A percentile compares a stretch with the other conserved stretches of the same genome.
These are phyloP conservation scores for Paramyrothecium sp. DNA, from an alignment of 2,329 filamentous ascomycete genomes.

Conservation along the genomic window DNA sequence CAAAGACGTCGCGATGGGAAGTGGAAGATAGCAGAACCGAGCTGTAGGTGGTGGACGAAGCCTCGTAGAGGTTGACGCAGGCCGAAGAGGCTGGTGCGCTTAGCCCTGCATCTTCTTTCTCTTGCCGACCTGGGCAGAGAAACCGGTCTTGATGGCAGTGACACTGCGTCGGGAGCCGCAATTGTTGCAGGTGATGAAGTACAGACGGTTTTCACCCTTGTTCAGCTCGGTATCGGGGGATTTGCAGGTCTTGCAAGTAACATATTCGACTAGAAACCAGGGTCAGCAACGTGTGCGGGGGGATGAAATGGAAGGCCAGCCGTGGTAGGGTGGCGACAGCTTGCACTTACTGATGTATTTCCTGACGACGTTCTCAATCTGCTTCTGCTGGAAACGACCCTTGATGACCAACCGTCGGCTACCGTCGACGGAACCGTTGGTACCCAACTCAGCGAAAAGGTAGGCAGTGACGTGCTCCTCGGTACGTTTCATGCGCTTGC, in stretches of 20 bases:
- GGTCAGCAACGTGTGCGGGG: not conserved
- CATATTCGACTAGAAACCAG: slow-evolving; percentile 72
- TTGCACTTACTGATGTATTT: slow-evolving; percentile 80
- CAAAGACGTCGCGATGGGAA: not conserved
- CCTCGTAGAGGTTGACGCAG: not conserved
- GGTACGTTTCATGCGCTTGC: slow-evolving; percentile 98
- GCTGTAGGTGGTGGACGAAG: slow-evolving; percentile 1
- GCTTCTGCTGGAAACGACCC: slow-evolving; percentile 99
- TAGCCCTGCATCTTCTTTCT: slow-evolving; percentile 91
- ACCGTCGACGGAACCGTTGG: slow-evolving; percentile 91
- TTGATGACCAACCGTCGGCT: slow-evolving; percentile 94
- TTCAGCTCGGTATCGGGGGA: slow-evolving; percentile 92
- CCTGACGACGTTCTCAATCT: slow-evolving; percentile 95
- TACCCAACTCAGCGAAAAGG: slow-evolving; percentile 97
- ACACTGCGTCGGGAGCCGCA: slow-evolving; percentile 83
- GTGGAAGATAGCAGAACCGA: slow-evolving; percentile 3
- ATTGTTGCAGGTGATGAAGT: slow-evolving; percentile 94
- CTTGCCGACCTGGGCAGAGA: slow-evolving; percentile 99
- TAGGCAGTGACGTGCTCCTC: slow-evolving; percentile 98
- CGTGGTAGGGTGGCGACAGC: too few relatives aligned
- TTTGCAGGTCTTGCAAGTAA: slow-evolving; percentile 98
- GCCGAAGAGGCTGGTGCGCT: slow-evolving; percentile 20
- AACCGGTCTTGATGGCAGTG: slow-evolving; percentile 99
- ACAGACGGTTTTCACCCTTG: slow-evolving; percentile 98
- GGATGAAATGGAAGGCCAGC: not conserved